Base-by-base conservation (phyloP, 179 eudicot species). In the Amaranthus tricolor region DNA sequence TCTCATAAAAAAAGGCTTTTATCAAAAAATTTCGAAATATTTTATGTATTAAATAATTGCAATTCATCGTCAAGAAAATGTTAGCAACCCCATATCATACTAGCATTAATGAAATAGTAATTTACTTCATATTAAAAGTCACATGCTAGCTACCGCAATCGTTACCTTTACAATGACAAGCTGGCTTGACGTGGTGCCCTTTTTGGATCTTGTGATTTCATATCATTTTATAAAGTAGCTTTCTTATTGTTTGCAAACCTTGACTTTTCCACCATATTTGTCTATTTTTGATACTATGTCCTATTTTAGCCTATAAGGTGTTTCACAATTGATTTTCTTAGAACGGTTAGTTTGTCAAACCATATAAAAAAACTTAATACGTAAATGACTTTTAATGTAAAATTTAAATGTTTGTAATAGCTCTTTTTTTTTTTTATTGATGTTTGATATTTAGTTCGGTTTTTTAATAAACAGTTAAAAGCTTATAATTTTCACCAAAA, bases 101-200 rank as follows among this genome's bases (percentile, higher is more conserved):
- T 31, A 31, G 20, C 20, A 19, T 31, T 62, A 10, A 9, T 62
- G 9, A 24, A 24, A 62, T 40, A 11, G 5, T 12, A 12, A 12
- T 63, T 9, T 31, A 4, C 7, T 14, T 64, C 43, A 40, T 14
- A 7, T 6, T 13, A n/a, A 13, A 63, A 63, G 17, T 53, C 44
- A 44, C 53, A 59, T 7, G 62, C 4, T 59, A 21, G 9, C 19
- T 6, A 47, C 79, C 17, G 52, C 62, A 45, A 59, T 20, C 51
- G 64, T 13, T 57, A 57, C 57, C 58, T 59, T 68, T 59, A 76
- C 74, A 76, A 17, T 51, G 74, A 73, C 76, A 73, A 76, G 74
- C 79, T 69, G 74, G 69, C 21, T 12, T 40, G n/a, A 56, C 55
- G 64, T 66, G 58, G 49, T 66, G 48, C 9, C 14, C 60, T 66